These are phyloP conservation scores for Mallotus japonicus DNA, from an alignment of 441 rosid genomes.

Conservation along the genomic window DNA sequence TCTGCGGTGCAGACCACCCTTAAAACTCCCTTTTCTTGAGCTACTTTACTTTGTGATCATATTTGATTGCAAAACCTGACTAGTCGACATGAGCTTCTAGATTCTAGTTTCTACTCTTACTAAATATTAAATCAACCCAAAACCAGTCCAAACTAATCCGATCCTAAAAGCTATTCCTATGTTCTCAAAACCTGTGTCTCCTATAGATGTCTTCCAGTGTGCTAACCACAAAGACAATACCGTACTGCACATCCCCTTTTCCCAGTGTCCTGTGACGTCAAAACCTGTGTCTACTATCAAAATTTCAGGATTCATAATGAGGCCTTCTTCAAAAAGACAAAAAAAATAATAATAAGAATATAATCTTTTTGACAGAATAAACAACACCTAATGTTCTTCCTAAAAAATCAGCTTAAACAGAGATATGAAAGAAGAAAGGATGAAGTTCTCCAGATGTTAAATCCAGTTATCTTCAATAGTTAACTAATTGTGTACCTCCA, in stretches of 20 bases:
- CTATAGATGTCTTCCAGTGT: neutral
- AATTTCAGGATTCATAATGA: neutral
- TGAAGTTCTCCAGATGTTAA: neutral
- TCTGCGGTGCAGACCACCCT: neutral
- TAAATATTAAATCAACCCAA: slow-evolving; percentile 3
- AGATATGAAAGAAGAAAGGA: neutral
- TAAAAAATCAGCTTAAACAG: neutral
- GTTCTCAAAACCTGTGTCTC: neutral
- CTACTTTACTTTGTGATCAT: neutral
- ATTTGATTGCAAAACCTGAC: neutral
- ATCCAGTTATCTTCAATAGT: neutral
- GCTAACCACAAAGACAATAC: neutral
- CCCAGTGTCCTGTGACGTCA: too few species aligned
- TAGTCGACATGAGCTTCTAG: neutral
- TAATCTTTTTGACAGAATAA: neutral
- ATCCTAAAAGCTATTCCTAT: neutral
- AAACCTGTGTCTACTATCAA: neutral
- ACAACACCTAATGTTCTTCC: neutral
- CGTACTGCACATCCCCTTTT: neutral
- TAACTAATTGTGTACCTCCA: neutral
- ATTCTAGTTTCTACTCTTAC: neutral
- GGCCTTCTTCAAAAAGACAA: neutral
- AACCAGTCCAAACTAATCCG: neutral
- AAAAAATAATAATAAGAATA: too few species aligned
- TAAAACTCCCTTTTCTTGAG: neutral